phyloP scores from a whole-genome alignment of 805 yeast genomes.

The Starmerella geochares region DNA sequence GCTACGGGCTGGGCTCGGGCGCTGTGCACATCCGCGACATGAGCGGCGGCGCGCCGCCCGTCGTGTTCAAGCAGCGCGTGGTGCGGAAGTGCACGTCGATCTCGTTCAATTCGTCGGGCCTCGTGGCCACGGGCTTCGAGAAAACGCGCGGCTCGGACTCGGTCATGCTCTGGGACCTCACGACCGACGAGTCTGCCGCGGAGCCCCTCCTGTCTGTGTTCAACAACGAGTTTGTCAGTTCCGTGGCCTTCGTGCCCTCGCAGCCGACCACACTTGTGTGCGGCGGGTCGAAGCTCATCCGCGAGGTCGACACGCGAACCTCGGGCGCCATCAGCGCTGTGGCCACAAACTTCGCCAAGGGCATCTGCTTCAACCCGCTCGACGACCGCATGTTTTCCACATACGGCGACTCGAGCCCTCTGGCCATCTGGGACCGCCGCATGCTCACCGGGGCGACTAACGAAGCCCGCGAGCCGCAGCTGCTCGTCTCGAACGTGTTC shows the following conservation, averaged over 20 bases:
- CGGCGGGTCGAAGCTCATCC: slow-evolving; percentile 64
- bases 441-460: slow-evolving; percentile 20
- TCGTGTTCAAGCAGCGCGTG: slow-evolving; percentile 39
- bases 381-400: slow-evolving; percentile 60
- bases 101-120: slow-evolving; percentile 53
- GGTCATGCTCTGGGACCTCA: slow-evolving; percentile 69
- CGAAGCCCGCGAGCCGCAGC: slow-evolving; percentile 21
- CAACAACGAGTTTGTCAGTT: slow-evolving; percentile 63
- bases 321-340: slow-evolving; percentile 39
- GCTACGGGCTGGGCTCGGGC: slow-evolving; percentile 42
- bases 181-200: slow-evolving; percentile 1
- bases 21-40: slow-evolving; percentile 12
- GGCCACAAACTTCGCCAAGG: slow-evolving; percentile 62
- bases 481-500: slow-evolving; percentile 26
- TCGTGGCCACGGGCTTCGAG: slow-evolving; percentile 71
- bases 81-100: slow-evolving; percentile 66
- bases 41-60: slow-evolving; percentile 28
- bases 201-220: slow-evolving; percentile 38
- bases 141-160: slow-evolving; percentile 67
- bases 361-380: slow-evolving; percentile 59
- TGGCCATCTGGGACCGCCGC: slow-evolving; percentile 49
- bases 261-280: slow-evolving; percentile 47
- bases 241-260: slow-evolving; percentile 56
- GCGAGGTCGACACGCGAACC: slow-evolving; percentile 56
- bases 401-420: slow-evolving; percentile 70